Evolutionary conservation across 805 yeast genomes (phyloP), one percentile per base, ranked within the genome.

Genomic region (Saccharomycopsis fermentans): DNA sequence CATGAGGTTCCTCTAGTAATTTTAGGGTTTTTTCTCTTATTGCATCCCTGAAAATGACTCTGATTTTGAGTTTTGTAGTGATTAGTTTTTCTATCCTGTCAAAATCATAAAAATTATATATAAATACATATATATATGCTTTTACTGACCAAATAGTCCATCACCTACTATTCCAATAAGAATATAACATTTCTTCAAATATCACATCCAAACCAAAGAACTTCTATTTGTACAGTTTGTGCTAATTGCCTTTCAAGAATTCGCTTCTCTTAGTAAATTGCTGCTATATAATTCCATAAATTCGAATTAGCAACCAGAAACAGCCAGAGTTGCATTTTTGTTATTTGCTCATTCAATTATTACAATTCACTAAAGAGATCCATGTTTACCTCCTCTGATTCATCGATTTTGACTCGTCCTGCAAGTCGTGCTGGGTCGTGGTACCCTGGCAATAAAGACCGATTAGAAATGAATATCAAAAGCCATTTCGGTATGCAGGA

Each of bases 391-490:
- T 43, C 50, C 24, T 9, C 50, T 43, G 24, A 21, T 3, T 9
- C 29, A 8, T 43, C 50, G 6, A n/a, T 14, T 66, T 54, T 60
- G 21, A 50, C 70, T 51, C 73, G 90, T 56, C 80, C 83, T 2
- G 96, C 96, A 1, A 78, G 95, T 1, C 97, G 92, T 69, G 85
- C 97, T 2, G 98, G 98, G 1, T 70, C 90, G 1, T 92, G 99
- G 99, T 92, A 94, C 69, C 65, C 82, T 1, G 74, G 74, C 14
- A 75, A 77, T 52, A 64, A 76, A 0, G 50, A 65, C 1, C 68
- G 66, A 21, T 74, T 92, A 14, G 68, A 73, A 2, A 59, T 67
- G 8, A 87, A 87, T 63, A 59, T 92, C 17, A 77, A 77, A 12
- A 66, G 67, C 0, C 81, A 74, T 64, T 70, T 87, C 52, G 65